A percentile compares a stretch with the other conserved stretches of the same genome.
Evolutionary conservation across 2,329 filamentous ascomycete genomes (phyloP).

Genomic region (Ceratocystis alfenasii): DNA sequence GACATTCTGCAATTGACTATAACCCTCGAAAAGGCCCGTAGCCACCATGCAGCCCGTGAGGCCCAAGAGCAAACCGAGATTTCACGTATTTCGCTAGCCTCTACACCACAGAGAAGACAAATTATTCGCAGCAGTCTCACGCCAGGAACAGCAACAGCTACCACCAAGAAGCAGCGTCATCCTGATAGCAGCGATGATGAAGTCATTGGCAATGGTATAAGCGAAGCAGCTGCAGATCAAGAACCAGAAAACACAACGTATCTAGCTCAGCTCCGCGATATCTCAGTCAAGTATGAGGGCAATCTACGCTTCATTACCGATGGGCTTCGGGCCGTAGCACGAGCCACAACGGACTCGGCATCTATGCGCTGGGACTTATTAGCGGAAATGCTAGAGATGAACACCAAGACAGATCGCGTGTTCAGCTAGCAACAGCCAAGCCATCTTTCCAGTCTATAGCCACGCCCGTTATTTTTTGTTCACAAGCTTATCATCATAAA

Average conservation of each 20-base stretch:
- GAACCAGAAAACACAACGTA: slow-evolving; percentile 34
- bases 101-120: slow-evolving; percentile 27
- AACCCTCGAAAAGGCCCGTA: slow-evolving; percentile 51
- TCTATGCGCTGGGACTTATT: slow-evolving; percentile 63
- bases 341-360: slow-evolving; percentile 53
- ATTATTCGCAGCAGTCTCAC: slow-evolving; percentile 8
- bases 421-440: slow-evolving; percentile 19
- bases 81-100: slow-evolving; percentile 31
- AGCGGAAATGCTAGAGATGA: slow-evolving; percentile 62
- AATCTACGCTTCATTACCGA: slow-evolving; percentile 58
- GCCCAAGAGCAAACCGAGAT: slow-evolving; percentile 32
- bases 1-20: slow-evolving; percentile 65
- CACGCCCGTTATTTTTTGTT: neutral
- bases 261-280: slow-evolving; percentile 40
- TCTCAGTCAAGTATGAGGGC: slow-evolving; percentile 52
- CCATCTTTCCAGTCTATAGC: too few relatives aligned
- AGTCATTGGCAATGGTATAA: slow-evolving; percentile 25
- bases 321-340: slow-evolving; percentile 61
- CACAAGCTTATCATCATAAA: slow-evolving; percentile 15
- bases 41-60: slow-evolving; percentile 31
- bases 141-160: slow-evolving; percentile 1
- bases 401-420: slow-evolving; percentile 25
- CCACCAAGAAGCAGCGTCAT: slow-evolving; percentile 19
- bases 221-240: slow-evolving; percentile 31
- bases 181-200: slow-evolving; percentile 24